Conservation (phyloP, 73 alveolate genomes). For the Tetrahymena borealis region DNA sequence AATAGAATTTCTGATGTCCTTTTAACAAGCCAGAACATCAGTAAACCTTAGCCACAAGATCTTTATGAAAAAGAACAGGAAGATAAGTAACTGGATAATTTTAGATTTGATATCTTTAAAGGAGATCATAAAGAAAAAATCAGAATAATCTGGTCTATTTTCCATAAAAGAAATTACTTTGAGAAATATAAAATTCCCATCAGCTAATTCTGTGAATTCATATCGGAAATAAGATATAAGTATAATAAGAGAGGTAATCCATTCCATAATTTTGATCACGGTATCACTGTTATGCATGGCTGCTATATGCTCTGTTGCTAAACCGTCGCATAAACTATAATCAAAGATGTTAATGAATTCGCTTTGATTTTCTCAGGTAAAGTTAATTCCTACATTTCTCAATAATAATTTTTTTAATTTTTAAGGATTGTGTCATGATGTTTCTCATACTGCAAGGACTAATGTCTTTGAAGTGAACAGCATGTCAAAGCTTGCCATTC, state of each 20-base stretch:
- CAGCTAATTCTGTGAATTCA: slow-evolving; percentile 12
- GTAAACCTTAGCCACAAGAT: not conserved
- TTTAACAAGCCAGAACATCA: not conserved
- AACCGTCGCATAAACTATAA: not conserved
- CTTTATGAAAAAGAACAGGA: not conserved
- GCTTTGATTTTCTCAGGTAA: not conserved
- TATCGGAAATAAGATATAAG: slow-evolving; percentile 19
- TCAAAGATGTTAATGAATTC: not conserved
- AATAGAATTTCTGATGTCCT: not conserved
- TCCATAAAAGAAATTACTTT: slow-evolving; percentile 5
- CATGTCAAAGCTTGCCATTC: slow-evolving; percentile 20
- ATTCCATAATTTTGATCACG: slow-evolving; percentile 50
- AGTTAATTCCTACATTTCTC: not conserved
- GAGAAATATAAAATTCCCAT: slow-evolving; percentile 1
- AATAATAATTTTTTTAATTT: not conserved
- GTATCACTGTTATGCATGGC: slow-evolving; percentile 46
- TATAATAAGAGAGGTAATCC: slow-evolving; percentile 46
- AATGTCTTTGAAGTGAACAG: slow-evolving; percentile 31
- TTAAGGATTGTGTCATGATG: slow-evolving; percentile 37
- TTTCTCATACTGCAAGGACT: slow-evolving; percentile 34
- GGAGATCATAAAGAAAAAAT: slow-evolving; percentile 9
- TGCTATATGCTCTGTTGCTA: slow-evolving; percentile 18
- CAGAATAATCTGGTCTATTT: slow-evolving; percentile 9
- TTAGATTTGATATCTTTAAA: slow-evolving; percentile 11
- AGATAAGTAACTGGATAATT: not conserved